Evolutionary conservation across 2,329 filamentous ascomycete species (phyloP), one percentile per base, ranked within the genome.

Genomic region (Hypomyces rosellus): DNA sequence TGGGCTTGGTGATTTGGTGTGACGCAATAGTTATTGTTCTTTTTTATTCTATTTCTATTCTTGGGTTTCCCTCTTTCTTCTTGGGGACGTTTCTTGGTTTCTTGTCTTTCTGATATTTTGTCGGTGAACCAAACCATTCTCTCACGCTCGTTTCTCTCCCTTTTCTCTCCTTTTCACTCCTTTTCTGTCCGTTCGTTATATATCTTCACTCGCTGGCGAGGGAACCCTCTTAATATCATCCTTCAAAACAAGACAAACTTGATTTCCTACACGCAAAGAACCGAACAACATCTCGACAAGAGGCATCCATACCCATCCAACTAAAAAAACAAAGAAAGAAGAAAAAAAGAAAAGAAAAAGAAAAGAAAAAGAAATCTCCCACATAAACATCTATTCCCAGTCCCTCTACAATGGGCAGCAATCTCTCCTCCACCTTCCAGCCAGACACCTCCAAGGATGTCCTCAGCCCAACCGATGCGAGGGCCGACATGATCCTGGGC

Each of bases 401-500:
- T 16, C 7, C 20, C 16, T 16, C 30, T 6, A 64, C 47, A 30
- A 73, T 73, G 70, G 70, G 69, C 53, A 59, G 58, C 53, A 71
- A 71, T 48, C 68, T 72, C 25, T 73, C 70, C n/a, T 64, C 64
- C 25, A 61, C 59, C 15, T 61, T 68, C 40, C 60, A 63, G 48
- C 64, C 66, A 36, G 69, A 73, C 61, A 69, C 64, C 34, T 71
- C 68, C 43, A 60, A 57, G 47, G 62, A 59, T 43, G 57, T 62
- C 45, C 61, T 70, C 52, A 61, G 63, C 39, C 59, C 62, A 2
- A 9, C 57, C 15, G 71, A 74, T 48, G 50, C 54, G 34, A 30
- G 42, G 34, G 54, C 62, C 37, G 61, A 62, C 55, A 62, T 70
- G 46, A 54, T 67, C 33, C 53, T 72, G 52, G 65, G 55, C 45